Evolutionary conservation across 345 rosid species (phyloP), one percentile per base, ranked within the genome.

Genomic region (Lepidium didymum): DNA sequence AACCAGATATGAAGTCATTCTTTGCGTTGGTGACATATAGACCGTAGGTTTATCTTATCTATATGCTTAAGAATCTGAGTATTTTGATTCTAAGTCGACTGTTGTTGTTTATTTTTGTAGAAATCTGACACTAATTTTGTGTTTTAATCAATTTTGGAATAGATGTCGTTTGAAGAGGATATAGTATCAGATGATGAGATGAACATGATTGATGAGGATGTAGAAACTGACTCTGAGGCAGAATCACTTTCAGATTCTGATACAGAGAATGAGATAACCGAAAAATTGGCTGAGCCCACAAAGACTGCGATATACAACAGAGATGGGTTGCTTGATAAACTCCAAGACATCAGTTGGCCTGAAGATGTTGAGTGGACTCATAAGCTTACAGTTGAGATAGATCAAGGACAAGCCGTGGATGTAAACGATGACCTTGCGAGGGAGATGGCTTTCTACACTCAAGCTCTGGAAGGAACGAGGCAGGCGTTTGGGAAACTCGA

Each of bases 341-440:
- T 91, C 19, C 80, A 88, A 64, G 97, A 94, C 69, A 82, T 91
- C 9, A 81, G 81, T 75, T 94, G 93, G 95, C 96, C 95, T 0
- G 85, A 83, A 67, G 76, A 80, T 35, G 84, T 70, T 11, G 79
- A 82, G 0, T 94, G 97, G 99, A 78, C 71, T 40, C 88, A 94
- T 67, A 80, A 72, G 81, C 90, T 94, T 6, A 59, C 86, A 4
- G 29, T 91, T 10, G 92, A 81, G 53, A 56, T 85, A 41, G 84
- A 85, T 7, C 91, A 82, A 43, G 91, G 74, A 73, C 85, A 85
- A 78, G 84, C 82, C 14, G 88, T 94, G 9, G 99, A 89, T 69
- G 97, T 91, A 36, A 94, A 91, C 58, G 96, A 94, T 57, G 97
- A 94, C 67, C 81, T 89, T 25, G 75, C 81, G 1, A 81, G 96